phyloP scores from a whole-genome alignment of 257 asterid genomes.

The Leptodermis oblonga region DNA sequence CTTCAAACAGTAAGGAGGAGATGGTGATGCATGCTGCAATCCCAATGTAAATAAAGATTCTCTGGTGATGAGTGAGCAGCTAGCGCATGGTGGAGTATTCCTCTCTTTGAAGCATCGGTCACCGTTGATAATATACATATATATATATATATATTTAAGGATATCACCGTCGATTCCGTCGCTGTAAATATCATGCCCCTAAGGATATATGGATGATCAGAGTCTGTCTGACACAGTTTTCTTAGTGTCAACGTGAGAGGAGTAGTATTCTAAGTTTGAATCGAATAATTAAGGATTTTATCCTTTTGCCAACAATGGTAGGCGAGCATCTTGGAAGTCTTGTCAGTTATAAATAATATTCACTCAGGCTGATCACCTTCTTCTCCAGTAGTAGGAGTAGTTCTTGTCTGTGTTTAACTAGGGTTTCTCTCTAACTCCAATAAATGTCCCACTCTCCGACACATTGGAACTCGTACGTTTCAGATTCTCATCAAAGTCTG shows the following conservation, averaged over 20 bases:
- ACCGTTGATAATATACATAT: neutral
- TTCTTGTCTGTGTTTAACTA: constrained; percentile 21
- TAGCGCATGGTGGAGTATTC: too few species aligned
- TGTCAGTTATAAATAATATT: constrained; percentile 19
- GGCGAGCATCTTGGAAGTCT: constrained; percentile 54
- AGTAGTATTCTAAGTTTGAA: neutral
- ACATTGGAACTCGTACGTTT: neutral
- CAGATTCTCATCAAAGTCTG: neutral
- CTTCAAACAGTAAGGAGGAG: too few species aligned
- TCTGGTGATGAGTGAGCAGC: neutral
- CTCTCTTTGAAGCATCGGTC: neutral
- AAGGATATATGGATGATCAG: too few species aligned
- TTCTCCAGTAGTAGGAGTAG: too few species aligned
- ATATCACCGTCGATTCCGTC: neutral
- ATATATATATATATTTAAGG: neutral
- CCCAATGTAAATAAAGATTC: too few species aligned
- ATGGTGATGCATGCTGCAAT: too few species aligned
- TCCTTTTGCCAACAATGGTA: constrained; percentile 12
- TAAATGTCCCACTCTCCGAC: too few species aligned
- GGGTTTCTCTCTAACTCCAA: constrained; percentile 7
- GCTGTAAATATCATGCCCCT: too few species aligned
- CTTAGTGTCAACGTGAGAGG: constrained; percentile 16
- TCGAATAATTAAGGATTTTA: constrained; percentile 15
- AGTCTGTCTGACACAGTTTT: neutral
- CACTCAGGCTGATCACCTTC: constrained; percentile 30